phyloP scores from a whole-genome alignment of 345 rosid genomes.

The Hibiscus tridactylites region DNA sequence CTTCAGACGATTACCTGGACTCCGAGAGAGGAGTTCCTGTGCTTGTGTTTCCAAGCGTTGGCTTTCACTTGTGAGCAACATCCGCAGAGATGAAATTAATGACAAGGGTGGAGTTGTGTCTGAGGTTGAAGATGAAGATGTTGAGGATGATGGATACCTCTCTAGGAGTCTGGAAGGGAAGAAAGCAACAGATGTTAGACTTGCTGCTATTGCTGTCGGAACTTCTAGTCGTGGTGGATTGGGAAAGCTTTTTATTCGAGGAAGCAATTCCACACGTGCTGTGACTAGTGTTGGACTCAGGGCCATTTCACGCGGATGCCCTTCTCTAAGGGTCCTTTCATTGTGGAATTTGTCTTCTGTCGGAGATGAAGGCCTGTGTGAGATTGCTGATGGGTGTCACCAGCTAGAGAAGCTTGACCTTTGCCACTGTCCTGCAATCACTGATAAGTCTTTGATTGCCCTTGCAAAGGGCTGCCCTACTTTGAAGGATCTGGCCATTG shows the following conservation, averaged over 20 bases:
- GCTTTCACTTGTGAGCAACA: conserved; percentile 76
- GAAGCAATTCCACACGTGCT: conserved; percentile 34
- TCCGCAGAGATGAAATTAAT: conserved; percentile 49
- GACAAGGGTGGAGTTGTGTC: conserved; percentile 5
- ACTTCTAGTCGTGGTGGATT: conserved; percentile 78
- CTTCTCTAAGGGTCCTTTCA: conserved; percentile 65
- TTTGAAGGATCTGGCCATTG: conserved; percentile 62
- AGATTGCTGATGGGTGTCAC: conserved; percentile 69
- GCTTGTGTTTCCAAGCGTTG: conserved; percentile 87
- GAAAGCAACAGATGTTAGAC: conserved; percentile 78
- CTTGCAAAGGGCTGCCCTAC: conserved; percentile 63
- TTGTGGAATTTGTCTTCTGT: conserved; percentile 56
- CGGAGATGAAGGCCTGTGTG: conserved; percentile 57
- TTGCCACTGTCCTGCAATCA: conserved; percentile 49
- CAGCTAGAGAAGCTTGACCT: conserved; percentile 76
- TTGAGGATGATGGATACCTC: conserved; percentile 56
- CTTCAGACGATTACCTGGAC: conserved; percentile 62
- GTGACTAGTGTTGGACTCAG: conserved; percentile 64
- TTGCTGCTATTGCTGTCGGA: conserved; percentile 85
- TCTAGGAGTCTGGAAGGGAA: conserved; percentile 78
- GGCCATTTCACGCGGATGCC: conserved; percentile 72
- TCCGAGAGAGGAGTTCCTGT: conserved; percentile 68
- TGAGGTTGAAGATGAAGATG: conserved; percentile 22
- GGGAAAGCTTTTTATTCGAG: conserved; percentile 59
- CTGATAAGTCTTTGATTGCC: conserved; percentile 55